Percentiles rank a stretch among this genome's conserved stretches.
phyloP scores from a whole-genome alignment of 148 eudicot species.

The Vaccinium corymbosum region DNA sequence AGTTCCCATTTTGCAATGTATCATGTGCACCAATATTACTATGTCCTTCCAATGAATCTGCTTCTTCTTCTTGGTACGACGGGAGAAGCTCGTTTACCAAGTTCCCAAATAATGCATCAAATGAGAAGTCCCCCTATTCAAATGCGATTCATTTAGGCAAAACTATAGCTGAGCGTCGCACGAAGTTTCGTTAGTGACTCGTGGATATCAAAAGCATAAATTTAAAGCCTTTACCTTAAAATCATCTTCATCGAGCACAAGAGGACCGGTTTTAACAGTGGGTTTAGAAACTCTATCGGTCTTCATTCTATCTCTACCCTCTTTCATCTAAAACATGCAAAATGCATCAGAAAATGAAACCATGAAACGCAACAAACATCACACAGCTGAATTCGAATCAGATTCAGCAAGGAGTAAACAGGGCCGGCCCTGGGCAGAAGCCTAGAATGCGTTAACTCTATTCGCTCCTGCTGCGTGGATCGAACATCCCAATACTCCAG shows the following conservation, averaged over 20 bases:
- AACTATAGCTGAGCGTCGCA: background rate
- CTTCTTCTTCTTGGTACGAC: conserved; percentile 65
- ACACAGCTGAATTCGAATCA: background rate
- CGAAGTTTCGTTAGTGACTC: background rate
- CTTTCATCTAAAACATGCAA: conserved; percentile 34
- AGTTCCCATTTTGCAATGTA: conserved; percentile 53
- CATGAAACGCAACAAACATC: background rate
- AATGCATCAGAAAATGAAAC: background rate
- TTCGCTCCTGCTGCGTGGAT: background rate
- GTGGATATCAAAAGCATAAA: background rate
- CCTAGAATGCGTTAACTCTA: background rate
- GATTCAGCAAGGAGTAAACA: background rate
- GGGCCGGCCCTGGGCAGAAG: too few relatives aligned
- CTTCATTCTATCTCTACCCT: conserved; percentile 37
- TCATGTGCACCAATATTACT: conserved; percentile 38
- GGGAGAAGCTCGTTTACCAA: conserved; percentile 82
- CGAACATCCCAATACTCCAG: background rate
- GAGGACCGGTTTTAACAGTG: conserved; percentile 44
- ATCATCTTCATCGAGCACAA: conserved; percentile 82
- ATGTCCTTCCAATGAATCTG: conserved; percentile 61
- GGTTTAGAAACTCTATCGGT: conserved; percentile 33
- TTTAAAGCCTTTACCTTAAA: conserved; percentile 60
- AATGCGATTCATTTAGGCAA: background rate
- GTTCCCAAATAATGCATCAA: conserved; percentile 94
- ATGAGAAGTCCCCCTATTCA: conserved; percentile 88